Conservation (phyloP, 495 filamentous ascomycete genomes). For the Penicillium waksmanii region DNA sequence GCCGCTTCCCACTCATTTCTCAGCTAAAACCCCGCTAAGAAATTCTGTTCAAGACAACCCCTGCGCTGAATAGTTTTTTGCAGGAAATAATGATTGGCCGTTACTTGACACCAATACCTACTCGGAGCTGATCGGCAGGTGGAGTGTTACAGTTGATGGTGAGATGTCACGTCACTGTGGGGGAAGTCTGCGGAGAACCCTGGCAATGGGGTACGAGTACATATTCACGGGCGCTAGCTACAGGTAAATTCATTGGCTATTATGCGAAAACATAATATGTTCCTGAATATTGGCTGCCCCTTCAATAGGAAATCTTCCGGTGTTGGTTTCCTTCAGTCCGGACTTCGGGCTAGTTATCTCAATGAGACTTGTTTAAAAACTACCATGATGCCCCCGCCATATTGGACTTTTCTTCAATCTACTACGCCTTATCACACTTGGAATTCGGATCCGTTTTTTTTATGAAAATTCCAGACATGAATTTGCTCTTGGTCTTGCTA, state of each 20-base stretch:
- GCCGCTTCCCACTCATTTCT: neutral
- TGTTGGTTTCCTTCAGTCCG: neutral
- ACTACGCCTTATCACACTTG: neutral
- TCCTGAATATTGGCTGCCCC: neutral
- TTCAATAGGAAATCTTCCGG: neutral
- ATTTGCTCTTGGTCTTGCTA: neutral
- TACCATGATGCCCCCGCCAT: too few species aligned
- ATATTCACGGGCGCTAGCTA: neutral
- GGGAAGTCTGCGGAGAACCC: neutral
- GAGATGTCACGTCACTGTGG: constrained; percentile 4
- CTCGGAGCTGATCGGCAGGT: constrained; percentile 1
- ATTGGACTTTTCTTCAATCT: too few species aligned
- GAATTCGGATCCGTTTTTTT: neutral
- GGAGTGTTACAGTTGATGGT: constrained; percentile 2
- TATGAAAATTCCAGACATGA: neutral
- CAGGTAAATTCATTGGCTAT: neutral
- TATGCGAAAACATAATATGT: neutral
- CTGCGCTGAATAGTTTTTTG: neutral
- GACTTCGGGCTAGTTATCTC: neutral
- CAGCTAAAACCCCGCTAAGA: neutral
- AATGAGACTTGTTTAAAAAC: too few species aligned
- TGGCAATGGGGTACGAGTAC: too few species aligned
- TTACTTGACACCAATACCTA: neutral
- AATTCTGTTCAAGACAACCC: neutral
- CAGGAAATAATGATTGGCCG: neutral